A percentile compares a stretch with the other conserved stretches of the same genome.
These are phyloP conservation scores for Oropetium thomaeum DNA, from an alignment of 176 grass and related monocot genomes.

Conservation along the genomic window DNA sequence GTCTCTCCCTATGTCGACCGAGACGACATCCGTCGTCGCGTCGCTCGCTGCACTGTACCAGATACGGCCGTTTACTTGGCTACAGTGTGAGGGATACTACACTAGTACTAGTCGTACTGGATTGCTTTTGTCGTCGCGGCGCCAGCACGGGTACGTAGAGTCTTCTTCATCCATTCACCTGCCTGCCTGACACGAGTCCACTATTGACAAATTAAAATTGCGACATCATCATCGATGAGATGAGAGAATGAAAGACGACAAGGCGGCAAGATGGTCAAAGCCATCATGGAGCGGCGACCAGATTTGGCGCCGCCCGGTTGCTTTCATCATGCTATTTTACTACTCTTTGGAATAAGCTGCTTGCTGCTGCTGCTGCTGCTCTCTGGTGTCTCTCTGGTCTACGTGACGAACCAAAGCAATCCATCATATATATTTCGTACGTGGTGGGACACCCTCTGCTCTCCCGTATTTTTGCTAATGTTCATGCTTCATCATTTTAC, in stretches of 20 bases:
- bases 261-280: constrained; percentile 1
- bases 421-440: not conserved
- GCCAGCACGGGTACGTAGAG: not conserved
- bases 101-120: too few species aligned
- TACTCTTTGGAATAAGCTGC: not conserved
- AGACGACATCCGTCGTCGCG: too few species aligned
- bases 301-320: not conserved
- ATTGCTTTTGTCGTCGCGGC: not conserved
- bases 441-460: not conserved
- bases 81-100: not conserved
- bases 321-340: constrained; percentile 34
- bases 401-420: not conserved
- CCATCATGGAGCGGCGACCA: not conserved
- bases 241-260: too few species aligned
- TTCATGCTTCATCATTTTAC: not conserved
- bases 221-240: not conserved
- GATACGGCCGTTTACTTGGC: constrained; percentile 12
- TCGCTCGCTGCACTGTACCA: not conserved
- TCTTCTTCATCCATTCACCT: too few species aligned
- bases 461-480: not conserved
- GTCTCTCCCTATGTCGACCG: too few species aligned
- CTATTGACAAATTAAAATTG: too few species aligned
- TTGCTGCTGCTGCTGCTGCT: not conserved
- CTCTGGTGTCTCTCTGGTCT: too few species aligned
- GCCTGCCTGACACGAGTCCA: too few species aligned